Evolutionary conservation across 1,284 basidiomycete genomes (phyloP), one percentile per base, ranked within the genome.

Genomic region (Coniferiporia sulphurascens): DNA sequence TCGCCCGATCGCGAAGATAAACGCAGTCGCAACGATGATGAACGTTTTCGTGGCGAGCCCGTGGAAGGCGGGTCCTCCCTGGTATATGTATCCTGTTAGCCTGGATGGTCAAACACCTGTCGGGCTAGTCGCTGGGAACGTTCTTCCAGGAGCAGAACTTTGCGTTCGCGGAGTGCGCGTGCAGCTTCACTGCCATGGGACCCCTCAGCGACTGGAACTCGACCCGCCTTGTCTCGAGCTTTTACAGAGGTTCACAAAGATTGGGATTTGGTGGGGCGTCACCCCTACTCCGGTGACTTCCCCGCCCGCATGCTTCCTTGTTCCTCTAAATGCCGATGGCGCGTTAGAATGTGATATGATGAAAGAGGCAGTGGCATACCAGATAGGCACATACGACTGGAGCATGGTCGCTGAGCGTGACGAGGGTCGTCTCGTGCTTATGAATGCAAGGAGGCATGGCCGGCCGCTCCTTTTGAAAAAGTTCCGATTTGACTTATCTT

Each of bases 221-320:
- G 32, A 55, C n/a, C n/a, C 36, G 76, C 84, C 13, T 58, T 36
- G 70, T 38, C 74, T 82, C 61, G 72, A 78, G 48, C 72, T 71
- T 65, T 79, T 91, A 72, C 75, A 83, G 41, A 78, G 83, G 48
- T 90, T 80, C 68, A 91, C 85, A 56, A 79, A 73, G 65, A 73
- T 75, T 64, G 82, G 82, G 7, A 75, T 90, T 55, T 85, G 80
- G 78, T 82, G 81, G 72, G 81, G 80, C 66, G 77, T 86, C 69
- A 85, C 85, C 9, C 77, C 78, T 3, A 79, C 80, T 60, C 81
- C 81, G 0, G 73, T 86, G 60, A 65, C 70, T 27, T 71, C 73
- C 12, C 77, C 78, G 15, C 72, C 83, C 52, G 80, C 81, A 56
- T 78, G 83, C 64, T 89, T 81, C 70, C 70, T 91, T 35, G 80